Evolutionary conservation across 352 stramenopile genomes (phyloP).

Genomic region (Phytopythium sindhum): DNA sequence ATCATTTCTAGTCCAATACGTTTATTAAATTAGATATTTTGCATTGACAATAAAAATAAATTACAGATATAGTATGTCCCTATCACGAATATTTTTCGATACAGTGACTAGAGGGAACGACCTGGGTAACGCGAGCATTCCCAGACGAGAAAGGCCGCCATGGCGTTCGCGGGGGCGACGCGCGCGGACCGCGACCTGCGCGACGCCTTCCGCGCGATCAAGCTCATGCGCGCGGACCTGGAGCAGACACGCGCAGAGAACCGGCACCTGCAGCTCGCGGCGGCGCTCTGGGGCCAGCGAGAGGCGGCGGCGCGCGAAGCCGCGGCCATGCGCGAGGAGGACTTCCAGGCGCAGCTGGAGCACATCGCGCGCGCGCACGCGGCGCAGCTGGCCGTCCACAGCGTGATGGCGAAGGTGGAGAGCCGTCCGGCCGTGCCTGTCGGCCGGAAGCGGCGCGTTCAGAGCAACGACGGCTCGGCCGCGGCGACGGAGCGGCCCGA

Average conservation of each 20-base stretch:
- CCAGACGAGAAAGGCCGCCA: background rate
- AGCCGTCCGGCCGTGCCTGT: background rate
- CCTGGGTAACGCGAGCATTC: too few relatives aligned
- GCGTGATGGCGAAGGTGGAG: background rate
- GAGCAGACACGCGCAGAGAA: conserved; percentile 33
- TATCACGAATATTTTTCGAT: too few relatives aligned
- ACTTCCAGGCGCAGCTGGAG: background rate
- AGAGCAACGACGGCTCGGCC: background rate
- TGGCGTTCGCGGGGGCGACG: background rate
- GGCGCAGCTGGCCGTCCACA: background rate
- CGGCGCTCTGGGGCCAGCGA: background rate
- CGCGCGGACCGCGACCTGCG: conserved; percentile 43
- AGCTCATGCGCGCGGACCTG: conserved; percentile 41
- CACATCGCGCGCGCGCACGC: background rate
- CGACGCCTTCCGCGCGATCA: conserved; percentile 42
- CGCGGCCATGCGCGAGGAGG: background rate
- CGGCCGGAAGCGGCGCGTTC: background rate
- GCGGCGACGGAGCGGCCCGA: background rate
- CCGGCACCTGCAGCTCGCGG: conserved; percentile 21
- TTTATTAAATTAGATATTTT: too few relatives aligned
- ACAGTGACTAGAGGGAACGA: too few relatives aligned
- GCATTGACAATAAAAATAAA: too few relatives aligned
- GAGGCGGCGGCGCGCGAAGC: background rate
- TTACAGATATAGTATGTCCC: too few relatives aligned
- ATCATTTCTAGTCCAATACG: too few relatives aligned